These are phyloP conservation scores for Suillus fuscotomentosus DNA, from an alignment of 768 basidiomycete species.

Conservation along the genomic window DNA sequence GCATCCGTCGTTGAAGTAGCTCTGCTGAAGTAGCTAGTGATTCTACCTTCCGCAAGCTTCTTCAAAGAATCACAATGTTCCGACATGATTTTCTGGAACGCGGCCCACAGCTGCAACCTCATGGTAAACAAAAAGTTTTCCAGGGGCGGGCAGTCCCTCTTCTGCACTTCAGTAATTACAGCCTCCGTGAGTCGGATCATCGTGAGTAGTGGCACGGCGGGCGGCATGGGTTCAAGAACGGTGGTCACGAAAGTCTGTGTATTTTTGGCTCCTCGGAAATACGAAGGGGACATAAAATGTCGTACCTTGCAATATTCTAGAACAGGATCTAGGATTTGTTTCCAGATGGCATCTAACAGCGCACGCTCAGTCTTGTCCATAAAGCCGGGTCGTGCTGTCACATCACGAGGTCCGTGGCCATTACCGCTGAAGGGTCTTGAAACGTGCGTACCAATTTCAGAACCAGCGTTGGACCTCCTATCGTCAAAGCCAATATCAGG, in stretches of 20 bases:
- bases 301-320: slow-evolving; percentile 79
- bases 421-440: slow-evolving; percentile 28
- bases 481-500: slow-evolving; percentile 42
- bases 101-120: slow-evolving; percentile 88
- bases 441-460: slow-evolving; percentile 46
- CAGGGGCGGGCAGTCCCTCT: slow-evolving; percentile 74
- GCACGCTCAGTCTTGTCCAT: slow-evolving; percentile 60
- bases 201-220: slow-evolving; percentile 74
- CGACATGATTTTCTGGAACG: slow-evolving; percentile 87
- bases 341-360: slow-evolving; percentile 73
- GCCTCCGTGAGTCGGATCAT: slow-evolving; percentile 92
- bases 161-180: slow-evolving; percentile 71
- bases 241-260: slow-evolving; percentile 65
- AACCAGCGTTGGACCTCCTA: slow-evolving; percentile 42
- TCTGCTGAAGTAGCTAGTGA: slow-evolving; percentile 61
- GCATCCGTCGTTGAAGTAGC: slow-evolving; percentile 64
- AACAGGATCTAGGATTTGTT: slow-evolving; percentile 89
- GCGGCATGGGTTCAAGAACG: slow-evolving; percentile 70
- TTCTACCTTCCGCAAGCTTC: slow-evolving; percentile 74
- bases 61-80: slow-evolving; percentile 81
- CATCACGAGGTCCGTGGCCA: slow-evolving; percentile 5
- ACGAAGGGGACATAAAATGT: slow-evolving; percentile 8
- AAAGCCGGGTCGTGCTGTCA: slow-evolving; percentile 27
- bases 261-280: not conserved
- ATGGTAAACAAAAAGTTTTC: slow-evolving; percentile 80